Conservation (phyloP, 192 early-diverging fungal genomes). For the Neocallimastix lanati region DNA sequence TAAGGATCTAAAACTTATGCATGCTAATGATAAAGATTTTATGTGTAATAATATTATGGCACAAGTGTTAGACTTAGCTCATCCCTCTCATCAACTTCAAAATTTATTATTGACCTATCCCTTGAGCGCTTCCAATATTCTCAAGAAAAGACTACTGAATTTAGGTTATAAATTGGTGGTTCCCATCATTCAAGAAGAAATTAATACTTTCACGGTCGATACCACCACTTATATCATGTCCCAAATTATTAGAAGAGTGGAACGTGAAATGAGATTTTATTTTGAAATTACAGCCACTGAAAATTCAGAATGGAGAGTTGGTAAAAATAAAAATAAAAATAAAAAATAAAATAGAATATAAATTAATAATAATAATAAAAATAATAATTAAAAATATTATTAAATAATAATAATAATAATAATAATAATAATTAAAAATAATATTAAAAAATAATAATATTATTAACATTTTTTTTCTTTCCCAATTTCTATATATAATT, state of each 20-base stretch:
- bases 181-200: neutral
- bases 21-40: neutral
- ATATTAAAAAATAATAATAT: too few species aligned
- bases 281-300: neutral
- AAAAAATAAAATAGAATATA: neutral
- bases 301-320: neutral
- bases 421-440: too few species aligned
- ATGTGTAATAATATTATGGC: neutral
- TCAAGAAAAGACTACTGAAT: neutral
- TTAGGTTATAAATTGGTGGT: neutral
- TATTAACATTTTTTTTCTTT: too few species aligned
- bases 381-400: too few species aligned
- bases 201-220: neutral
- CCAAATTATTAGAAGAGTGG: neutral
- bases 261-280: neutral
- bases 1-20: neutral
- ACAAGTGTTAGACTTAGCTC: neutral
- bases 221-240: neutral
- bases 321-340: neutral
- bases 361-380: neutral
- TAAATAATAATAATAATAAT: too few species aligned
- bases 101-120: neutral
- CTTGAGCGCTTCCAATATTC: neutral
- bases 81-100: neutral
- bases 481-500: too few species aligned